These are phyloP conservation scores for Lepraria neglecta DNA, from an alignment of 495 filamentous ascomycete genomes.

Conservation along the genomic window DNA sequence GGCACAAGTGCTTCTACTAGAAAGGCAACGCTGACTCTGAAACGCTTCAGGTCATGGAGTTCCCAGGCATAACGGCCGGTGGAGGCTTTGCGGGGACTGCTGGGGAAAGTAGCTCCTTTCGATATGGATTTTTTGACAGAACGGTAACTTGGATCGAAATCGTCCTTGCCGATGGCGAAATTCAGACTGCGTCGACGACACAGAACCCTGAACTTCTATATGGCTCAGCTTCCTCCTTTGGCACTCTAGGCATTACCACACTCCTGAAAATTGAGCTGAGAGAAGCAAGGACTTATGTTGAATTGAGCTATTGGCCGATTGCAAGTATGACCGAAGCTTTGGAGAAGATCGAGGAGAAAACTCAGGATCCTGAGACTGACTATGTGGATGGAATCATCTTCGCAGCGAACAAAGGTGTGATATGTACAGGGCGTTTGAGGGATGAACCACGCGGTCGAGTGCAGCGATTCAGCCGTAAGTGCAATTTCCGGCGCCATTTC, in stretches of 20 bases:
- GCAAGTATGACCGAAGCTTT: slow-evolving; percentile 36
- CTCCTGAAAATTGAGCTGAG: slow-evolving; percentile 46
- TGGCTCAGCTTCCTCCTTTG: slow-evolving; percentile 46
- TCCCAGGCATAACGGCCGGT: slow-evolving; percentile 53
- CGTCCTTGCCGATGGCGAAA: slow-evolving; percentile 47
- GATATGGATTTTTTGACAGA: slow-evolving; percentile 50
- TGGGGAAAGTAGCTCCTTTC: slow-evolving; percentile 51
- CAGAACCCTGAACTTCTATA: slow-evolving; percentile 44
- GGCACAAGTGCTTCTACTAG: no score
- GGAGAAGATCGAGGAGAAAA: slow-evolving; percentile 31
- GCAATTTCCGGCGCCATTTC: no score
- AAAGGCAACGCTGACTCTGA: no score
- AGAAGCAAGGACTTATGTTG: slow-evolving; percentile 42
- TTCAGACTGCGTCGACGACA: slow-evolving; percentile 38
- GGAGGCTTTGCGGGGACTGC: slow-evolving; percentile 52
- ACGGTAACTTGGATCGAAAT: slow-evolving; percentile 48
- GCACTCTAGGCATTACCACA: slow-evolving; percentile 50
- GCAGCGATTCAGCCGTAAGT: slow-evolving; percentile 38
- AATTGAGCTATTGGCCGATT: slow-evolving; percentile 41
- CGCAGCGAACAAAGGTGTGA: slow-evolving; percentile 37
- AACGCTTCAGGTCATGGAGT: slow-evolving; percentile 38
- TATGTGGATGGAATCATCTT: slow-evolving; percentile 52
- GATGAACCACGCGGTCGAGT: slow-evolving; percentile 25
- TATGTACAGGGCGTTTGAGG: slow-evolving; percentile 43
- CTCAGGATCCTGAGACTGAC: slow-evolving; percentile 38